phyloP scores from a whole-genome alignment of 1,284 basidiomycete species.

The Leccinum variabile region DNA sequence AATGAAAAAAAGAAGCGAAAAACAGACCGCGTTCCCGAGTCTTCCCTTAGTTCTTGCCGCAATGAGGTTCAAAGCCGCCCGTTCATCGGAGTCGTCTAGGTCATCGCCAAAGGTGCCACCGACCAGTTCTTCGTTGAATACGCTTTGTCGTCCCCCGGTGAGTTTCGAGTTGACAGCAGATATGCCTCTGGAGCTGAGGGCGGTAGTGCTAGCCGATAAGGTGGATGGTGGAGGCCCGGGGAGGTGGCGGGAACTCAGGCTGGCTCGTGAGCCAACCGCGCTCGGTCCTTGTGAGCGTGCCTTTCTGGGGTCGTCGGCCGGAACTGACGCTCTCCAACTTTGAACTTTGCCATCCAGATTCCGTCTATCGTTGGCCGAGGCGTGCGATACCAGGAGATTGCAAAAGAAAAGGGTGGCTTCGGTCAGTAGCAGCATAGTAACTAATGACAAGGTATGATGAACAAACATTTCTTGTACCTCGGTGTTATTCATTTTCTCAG shows the following conservation, averaged over 20 bases:
- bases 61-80: background rate
- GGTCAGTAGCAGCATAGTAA: background rate
- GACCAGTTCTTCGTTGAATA: background rate
- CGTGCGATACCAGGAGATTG: background rate
- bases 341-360: background rate
- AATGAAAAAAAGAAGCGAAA: background rate
- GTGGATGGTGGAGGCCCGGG: background rate
- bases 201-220: background rate
- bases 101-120: background rate
- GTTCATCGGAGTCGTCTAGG: background rate
- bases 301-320: background rate
- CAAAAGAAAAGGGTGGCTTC: background rate
- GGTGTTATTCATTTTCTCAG: background rate
- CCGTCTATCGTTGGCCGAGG: background rate
- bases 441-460: background rate
- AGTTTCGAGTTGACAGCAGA: background rate
- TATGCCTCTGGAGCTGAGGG: background rate
- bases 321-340: background rate
- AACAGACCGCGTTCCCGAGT: background rate
- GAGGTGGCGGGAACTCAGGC: background rate
- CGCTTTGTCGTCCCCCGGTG: background rate
- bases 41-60: background rate
- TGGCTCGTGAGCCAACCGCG: background rate
- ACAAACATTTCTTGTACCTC: background rate
- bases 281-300: background rate